These are phyloP conservation scores for Scheffersomyces parashehatae DNA, from an alignment of 1,139 yeast genomes.

Conservation along the genomic window DNA sequence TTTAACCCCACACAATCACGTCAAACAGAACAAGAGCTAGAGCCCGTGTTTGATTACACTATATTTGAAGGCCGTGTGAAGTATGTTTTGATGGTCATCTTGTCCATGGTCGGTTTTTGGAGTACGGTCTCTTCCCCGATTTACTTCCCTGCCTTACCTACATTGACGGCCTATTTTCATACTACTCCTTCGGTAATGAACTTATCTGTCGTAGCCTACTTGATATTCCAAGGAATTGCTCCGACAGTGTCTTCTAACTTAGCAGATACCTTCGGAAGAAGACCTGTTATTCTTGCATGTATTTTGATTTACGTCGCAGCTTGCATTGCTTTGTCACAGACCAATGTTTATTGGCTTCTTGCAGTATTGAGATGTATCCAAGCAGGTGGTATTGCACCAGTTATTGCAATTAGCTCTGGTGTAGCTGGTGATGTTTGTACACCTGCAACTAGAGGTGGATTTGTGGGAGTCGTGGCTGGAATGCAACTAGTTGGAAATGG, in stretches of 20 bases:
- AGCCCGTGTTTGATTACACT: constrained; percentile 9
- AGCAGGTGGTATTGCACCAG: constrained; percentile 45
- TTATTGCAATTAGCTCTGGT: constrained; percentile 40
- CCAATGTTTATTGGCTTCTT: constrained; percentile 42
- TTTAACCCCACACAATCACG: background rate
- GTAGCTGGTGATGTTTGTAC: constrained; percentile 45
- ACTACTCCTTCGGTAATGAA: constrained; percentile 27
- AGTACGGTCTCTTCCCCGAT: constrained; percentile 41
- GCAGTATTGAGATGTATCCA: constrained; percentile 39
- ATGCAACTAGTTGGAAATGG: constrained; percentile 40
- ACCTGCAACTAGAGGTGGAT: constrained; percentile 37
- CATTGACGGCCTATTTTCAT: constrained; percentile 27
- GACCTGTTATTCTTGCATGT: constrained; percentile 62
- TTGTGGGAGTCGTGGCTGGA: constrained; percentile 40
- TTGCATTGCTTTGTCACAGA: constrained; percentile 60
- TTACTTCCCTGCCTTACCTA: constrained; percentile 44
- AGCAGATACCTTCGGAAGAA: constrained; percentile 69
- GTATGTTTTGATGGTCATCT: constrained; percentile 20
- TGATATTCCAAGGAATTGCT: constrained; percentile 37
- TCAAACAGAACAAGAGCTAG: background rate
- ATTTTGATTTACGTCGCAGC: constrained; percentile 54
- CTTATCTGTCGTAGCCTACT: constrained; percentile 39
- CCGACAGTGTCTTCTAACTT: constrained; percentile 66
- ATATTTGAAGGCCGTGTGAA: constrained; percentile 14
- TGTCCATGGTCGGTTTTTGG: constrained; percentile 40